A percentile compares a stretch with the other conserved stretches of the same genome.
These are phyloP conservation scores for Apophysomyces ossiformis DNA, from an alignment of 371 early-diverging fungal genomes.

Conservation along the genomic window DNA sequence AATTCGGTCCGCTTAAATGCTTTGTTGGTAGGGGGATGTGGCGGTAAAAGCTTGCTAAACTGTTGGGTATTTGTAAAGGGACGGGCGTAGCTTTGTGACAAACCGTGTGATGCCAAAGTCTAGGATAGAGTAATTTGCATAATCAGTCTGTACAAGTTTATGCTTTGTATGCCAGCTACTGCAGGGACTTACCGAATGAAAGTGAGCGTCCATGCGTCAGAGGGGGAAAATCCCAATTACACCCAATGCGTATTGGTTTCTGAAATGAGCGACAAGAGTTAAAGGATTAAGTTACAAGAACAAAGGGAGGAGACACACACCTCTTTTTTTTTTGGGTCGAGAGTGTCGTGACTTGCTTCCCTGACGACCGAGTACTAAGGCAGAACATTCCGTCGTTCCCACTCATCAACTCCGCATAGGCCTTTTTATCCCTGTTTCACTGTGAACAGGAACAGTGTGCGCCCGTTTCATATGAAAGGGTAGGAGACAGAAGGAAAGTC, in stretches of 20 bases:
- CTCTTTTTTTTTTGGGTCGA: neutral
- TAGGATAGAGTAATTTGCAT: neutral
- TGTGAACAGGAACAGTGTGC: no score
- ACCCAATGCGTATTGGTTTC: slow-evolving; percentile 8
- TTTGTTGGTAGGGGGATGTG: slow-evolving; percentile 50
- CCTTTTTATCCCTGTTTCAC: neutral
- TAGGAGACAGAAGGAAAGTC: no score
- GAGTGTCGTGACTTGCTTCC: slow-evolving; percentile 3
- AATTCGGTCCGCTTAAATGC: slow-evolving; percentile 50
- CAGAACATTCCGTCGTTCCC: slow-evolving; percentile 9
- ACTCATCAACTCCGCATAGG: slow-evolving; percentile 6
- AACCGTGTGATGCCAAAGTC: slow-evolving; percentile 8
- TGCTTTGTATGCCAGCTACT: neutral
- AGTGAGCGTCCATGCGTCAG: slow-evolving; percentile 10
- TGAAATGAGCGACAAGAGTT: slow-evolving; percentile 10
- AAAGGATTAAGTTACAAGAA: slow-evolving; percentile 1
- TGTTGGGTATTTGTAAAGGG: neutral
- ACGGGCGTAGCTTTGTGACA: slow-evolving; percentile 8
- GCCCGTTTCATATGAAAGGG: neutral
- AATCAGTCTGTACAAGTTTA: neutral
- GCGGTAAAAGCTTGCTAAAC: slow-evolving; percentile 21
- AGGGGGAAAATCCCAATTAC: slow-evolving; percentile 2
- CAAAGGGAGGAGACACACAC: neutral
- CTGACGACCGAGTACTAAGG: neutral
- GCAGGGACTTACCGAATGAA: slow-evolving; percentile 8